Conservation (phyloP, 2,329 filamentous ascomycete genomes). For the Aureobasidium sp. region DNA sequence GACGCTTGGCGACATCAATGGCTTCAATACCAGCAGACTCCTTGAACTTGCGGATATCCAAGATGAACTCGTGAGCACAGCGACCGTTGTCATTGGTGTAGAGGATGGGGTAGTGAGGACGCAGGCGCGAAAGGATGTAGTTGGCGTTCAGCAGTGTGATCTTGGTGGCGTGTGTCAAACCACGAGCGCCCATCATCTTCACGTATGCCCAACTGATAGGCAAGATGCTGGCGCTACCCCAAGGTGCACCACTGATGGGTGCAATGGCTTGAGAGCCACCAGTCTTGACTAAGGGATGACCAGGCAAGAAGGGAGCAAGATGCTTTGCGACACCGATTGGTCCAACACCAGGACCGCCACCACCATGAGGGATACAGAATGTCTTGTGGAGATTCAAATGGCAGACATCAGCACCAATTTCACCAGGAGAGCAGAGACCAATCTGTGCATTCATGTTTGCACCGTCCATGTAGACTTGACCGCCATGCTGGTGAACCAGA, state of each 20-base stretch:
- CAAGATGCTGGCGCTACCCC: constrained; percentile 83
- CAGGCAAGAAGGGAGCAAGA: constrained; percentile 68
- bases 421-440: constrained; percentile 85
- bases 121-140: constrained; percentile 84
- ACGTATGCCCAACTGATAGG: constrained; percentile 96
- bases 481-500: constrained; percentile 78
- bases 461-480: constrained; percentile 97
- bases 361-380: constrained; percentile 95
- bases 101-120: constrained; percentile 80
- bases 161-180: constrained; percentile 82
- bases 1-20: constrained; percentile 90
- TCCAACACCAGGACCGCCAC: constrained; percentile 86
- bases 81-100: constrained; percentile 85
- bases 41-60: constrained; percentile 80
- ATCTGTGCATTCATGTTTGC: constrained; percentile 99
- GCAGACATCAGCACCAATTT: constrained; percentile 94
- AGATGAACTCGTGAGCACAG: constrained; percentile 95
- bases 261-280: constrained; percentile 53
- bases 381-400: constrained; percentile 98
- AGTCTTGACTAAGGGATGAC: constrained; percentile 55
- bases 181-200: constrained; percentile 79
- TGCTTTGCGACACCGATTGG: constrained; percentile 87
- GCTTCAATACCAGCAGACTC: constrained; percentile 77
- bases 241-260: constrained; percentile 74
- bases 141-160: constrained; percentile 94